phyloP scores from a whole-genome alignment of 306 rosid genomes.

The Carpinus fangiana region DNA sequence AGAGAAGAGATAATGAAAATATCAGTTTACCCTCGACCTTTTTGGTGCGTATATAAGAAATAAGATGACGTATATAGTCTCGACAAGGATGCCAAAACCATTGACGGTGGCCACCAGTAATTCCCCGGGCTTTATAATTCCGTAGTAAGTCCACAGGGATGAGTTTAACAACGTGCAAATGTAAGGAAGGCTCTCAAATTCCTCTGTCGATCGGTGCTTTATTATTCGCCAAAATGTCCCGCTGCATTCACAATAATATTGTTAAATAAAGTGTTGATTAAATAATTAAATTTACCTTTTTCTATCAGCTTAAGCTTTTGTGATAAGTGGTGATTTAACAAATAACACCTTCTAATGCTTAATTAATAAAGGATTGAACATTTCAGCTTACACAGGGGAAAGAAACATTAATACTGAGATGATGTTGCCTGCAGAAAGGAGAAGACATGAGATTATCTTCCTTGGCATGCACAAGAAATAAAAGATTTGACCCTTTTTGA shows the following conservation, averaged over 20 bases:
- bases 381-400: conserved; percentile 58
- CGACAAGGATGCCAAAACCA: conserved; percentile 58
- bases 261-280: no score
- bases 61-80: conserved; percentile 46
- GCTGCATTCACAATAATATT: neutral
- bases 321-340: neutral
- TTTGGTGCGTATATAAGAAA: conserved; percentile 55
- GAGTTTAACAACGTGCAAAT: conserved; percentile 63
- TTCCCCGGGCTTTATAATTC: conserved; percentile 51
- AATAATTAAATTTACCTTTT: no score
- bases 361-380: no score
- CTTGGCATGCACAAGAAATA: neutral
- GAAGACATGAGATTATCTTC: neutral
- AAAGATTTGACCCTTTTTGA: no score
- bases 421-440: conserved; percentile 50
- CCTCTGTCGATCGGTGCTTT: conserved; percentile 47
- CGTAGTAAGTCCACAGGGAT: conserved; percentile 70
- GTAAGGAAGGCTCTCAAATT: conserved; percentile 67
- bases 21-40: conserved; percentile 35
- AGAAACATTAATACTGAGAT: conserved; percentile 70
- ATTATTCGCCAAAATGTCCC: conserved; percentile 52
- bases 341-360: no score
- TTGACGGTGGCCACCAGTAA: conserved; percentile 63
- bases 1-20: neutral
- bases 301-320: no score